Conservation (phyloP, 768 basidiomycete genomes). For the Thelephora ganbajun region DNA sequence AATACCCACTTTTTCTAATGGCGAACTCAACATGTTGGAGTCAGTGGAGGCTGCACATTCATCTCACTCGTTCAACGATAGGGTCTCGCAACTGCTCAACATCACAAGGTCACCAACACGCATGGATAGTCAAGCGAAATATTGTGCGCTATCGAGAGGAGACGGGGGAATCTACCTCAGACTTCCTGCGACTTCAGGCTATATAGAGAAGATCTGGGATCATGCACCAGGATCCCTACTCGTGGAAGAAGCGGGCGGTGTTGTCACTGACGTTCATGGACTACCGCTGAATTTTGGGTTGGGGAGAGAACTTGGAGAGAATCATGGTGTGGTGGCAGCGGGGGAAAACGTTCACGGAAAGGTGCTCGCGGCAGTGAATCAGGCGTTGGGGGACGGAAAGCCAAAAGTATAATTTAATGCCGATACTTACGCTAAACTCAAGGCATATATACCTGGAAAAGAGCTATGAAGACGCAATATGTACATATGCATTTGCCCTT, state of each 20-base stretch:
- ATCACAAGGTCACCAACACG: constrained; percentile 54
- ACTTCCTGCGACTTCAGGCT: constrained; percentile 66
- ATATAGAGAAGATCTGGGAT: constrained; percentile 97
- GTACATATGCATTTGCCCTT: too few relatives aligned
- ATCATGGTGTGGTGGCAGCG: constrained; percentile 80
- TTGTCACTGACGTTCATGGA: constrained; percentile 79
- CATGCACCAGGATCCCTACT: constrained; percentile 82
- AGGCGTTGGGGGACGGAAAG: constrained; percentile 27
- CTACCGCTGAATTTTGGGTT: constrained; percentile 70
- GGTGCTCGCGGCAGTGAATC: constrained; percentile 64
- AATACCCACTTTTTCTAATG: constrained; percentile 36
- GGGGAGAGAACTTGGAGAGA: constrained; percentile 74
- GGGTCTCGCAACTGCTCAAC: constrained; percentile 51
- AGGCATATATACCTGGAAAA: too few relatives aligned
- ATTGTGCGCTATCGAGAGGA: constrained; percentile 72
- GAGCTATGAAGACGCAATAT: too few relatives aligned
- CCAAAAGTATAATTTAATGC: neutral
- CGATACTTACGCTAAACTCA: too few relatives aligned
- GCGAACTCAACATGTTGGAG: constrained; percentile 63
- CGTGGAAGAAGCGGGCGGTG: constrained; percentile 79
- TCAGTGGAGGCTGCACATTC: constrained; percentile 88
- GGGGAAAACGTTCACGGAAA: constrained; percentile 53
- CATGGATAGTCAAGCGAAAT: constrained; percentile 98
- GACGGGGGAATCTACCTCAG: constrained; percentile 76
- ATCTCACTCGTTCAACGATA: constrained; percentile 73